Conservation (phyloP, 805 yeast species). For the Spathaspora gorwiae region DNA sequence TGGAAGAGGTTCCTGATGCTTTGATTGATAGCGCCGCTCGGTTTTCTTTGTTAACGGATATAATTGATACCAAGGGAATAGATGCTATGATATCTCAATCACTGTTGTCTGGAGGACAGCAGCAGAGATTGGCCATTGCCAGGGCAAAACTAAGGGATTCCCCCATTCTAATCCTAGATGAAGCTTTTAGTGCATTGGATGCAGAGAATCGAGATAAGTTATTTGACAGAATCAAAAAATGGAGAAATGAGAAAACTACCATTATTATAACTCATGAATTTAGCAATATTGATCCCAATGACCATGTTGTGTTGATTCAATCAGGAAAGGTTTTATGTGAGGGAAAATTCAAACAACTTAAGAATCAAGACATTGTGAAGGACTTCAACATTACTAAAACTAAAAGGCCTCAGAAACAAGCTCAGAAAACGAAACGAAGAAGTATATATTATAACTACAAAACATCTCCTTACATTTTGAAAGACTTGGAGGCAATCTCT, state of each 20-base stretch:
- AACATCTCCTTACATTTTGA: slow-evolving; percentile 18
- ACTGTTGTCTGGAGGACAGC: slow-evolving; percentile 83
- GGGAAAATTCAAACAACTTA: slow-evolving; percentile 10
- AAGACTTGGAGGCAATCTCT: slow-evolving; percentile 10
- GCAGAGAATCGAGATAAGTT: slow-evolving; percentile 40
- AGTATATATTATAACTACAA: slow-evolving; percentile 13
- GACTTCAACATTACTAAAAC: background rate
- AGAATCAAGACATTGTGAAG: slow-evolving; percentile 6
- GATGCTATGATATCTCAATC: slow-evolving; percentile 47
- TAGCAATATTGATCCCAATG: slow-evolving; percentile 50
- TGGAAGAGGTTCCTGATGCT: slow-evolving; percentile 15
- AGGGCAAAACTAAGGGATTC: slow-evolving; percentile 73
- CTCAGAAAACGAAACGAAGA: background rate
- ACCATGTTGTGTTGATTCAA: slow-evolving; percentile 55
- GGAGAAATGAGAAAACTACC: slow-evolving; percentile 72
- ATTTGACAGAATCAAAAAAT: slow-evolving; percentile 46
- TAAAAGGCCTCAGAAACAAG: background rate
- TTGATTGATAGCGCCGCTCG: slow-evolving; percentile 41
- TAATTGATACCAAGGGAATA: slow-evolving; percentile 47
- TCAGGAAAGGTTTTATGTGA: slow-evolving; percentile 45
- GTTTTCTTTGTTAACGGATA: slow-evolving; percentile 48
- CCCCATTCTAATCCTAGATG: slow-evolving; percentile 79
- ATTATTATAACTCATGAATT: slow-evolving; percentile 78
- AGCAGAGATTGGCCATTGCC: slow-evolving; percentile 79
- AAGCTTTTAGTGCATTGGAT: slow-evolving; percentile 81